Evolutionary conservation across 768 basidiomycete species (phyloP).

Genomic region (Macrolepiota fuliginosa): DNA sequence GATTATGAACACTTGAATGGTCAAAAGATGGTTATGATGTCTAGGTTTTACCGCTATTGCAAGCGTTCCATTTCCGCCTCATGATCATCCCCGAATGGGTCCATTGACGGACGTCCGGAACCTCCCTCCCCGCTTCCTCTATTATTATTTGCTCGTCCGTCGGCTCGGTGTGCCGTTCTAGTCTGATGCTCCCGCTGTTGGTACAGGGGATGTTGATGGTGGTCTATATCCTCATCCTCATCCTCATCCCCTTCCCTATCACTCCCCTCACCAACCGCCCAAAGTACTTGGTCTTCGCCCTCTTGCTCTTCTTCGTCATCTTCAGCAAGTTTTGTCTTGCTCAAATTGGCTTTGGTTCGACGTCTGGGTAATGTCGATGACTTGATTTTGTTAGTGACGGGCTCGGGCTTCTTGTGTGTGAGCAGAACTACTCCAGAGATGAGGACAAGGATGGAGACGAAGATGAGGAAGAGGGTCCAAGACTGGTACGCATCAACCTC

Average conservation of each 20-base stretch:
- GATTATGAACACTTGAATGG: neutral
- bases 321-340: conserved; percentile 23
- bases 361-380: conserved; percentile 29
- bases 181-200: conserved; percentile 15
- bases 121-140: conserved; percentile 15
- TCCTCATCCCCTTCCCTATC: conserved; percentile 51
- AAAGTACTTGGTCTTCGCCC: conserved; percentile 48
- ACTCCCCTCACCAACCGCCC: conserved; percentile 73
- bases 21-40: neutral
- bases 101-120: conserved; percentile 22
- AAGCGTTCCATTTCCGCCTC: conserved; percentile 6
- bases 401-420: conserved; percentile 88
- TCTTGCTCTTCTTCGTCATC: conserved; percentile 38
- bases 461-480: conserved; percentile 89
- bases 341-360: conserved; percentile 18
- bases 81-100: conserved; percentile 26
- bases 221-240: conserved; percentile 45
- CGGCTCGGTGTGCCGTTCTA: conserved; percentile 2
- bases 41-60: neutral
- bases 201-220: conserved; percentile 38
- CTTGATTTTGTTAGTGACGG: conserved; percentile 30
- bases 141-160: neutral
- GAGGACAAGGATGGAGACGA: conserved; percentile 81
- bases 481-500: conserved; percentile 82
- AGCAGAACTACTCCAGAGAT: conserved; percentile 91